Conservation (phyloP, 1,284 basidiomycete genomes). For the Marasmius oreades region DNA sequence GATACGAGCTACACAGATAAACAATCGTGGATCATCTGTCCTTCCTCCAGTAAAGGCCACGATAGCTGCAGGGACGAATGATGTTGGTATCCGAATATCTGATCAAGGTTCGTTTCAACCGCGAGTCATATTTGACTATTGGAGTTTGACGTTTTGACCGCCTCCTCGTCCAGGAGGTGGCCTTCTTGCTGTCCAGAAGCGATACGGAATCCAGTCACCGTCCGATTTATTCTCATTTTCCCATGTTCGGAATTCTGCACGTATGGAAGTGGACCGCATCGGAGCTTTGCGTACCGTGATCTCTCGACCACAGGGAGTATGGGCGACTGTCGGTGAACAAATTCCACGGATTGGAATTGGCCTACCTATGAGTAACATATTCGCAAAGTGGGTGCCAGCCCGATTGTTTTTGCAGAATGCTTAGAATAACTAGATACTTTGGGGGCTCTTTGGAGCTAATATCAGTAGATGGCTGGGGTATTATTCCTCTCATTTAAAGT, state of each 20-base stretch:
- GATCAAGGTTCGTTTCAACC: conserved; percentile 62
- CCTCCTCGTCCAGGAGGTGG: conserved; percentile 58
- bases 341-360: conserved; percentile 74
- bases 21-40: conserved; percentile 37
- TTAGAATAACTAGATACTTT: conserved; percentile 52
- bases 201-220: conserved; percentile 51
- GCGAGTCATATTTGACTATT: neutral
- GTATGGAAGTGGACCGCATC: conserved; percentile 64
- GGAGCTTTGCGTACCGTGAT: conserved; percentile 68
- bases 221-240: conserved; percentile 82
- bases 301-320: conserved; percentile 58
- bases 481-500: conserved; percentile 19
- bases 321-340: conserved; percentile 75
- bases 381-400: conserved; percentile 56
- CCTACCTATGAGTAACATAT: conserved; percentile 83
- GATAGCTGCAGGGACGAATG: conserved; percentile 67
- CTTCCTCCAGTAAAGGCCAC: conserved; percentile 68
- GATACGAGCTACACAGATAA: conserved; percentile 59
- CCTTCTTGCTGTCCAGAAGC: conserved; percentile 32
- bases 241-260: conserved; percentile 68
- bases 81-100: conserved; percentile 78
- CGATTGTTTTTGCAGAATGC: neutral
- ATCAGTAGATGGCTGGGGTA: conserved; percentile 81
- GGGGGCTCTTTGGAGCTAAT: conserved; percentile 82
- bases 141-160: neutral